A percentile compares a stretch with the other conserved stretches of the same genome.
phyloP scores from a whole-genome alignment of 192 early-diverging fungal genomes.

The Gaertneriomyces semiglobifer region DNA sequence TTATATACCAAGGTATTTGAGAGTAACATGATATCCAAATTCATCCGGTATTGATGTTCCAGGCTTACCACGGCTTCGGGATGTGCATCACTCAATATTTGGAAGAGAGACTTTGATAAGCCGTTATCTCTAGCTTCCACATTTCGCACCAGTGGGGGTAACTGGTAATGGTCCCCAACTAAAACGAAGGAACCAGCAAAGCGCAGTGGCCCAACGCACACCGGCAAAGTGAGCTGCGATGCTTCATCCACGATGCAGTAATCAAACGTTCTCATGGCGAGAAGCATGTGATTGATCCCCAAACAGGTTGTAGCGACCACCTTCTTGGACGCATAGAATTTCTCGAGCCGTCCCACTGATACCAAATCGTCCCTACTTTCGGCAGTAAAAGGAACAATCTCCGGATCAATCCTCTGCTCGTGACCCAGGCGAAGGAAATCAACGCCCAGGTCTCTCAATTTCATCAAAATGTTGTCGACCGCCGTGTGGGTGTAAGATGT shows the following conservation, averaged over 20 bases:
- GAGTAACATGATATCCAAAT: conserved; percentile 79
- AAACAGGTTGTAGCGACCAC: conserved; percentile 89
- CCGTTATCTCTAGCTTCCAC: conserved; percentile 52
- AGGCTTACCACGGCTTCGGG: conserved; percentile 72
- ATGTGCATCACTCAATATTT: conserved; percentile 72
- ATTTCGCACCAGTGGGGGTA: conserved; percentile 81
- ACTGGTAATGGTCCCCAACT: conserved; percentile 94
- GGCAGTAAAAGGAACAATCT: conserved; percentile 35
- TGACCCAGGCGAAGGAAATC: conserved; percentile 76
- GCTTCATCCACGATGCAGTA: conserved; percentile 97
- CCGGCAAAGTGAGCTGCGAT: conserved; percentile 88
- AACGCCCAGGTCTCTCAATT: conserved; percentile 65
- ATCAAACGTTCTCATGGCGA: conserved; percentile 76
- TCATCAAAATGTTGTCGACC: conserved; percentile 88
- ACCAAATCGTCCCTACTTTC: conserved; percentile 36
- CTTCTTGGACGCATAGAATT: conserved; percentile 55
- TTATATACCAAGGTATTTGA: conserved; percentile 83
- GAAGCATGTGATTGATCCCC: conserved; percentile 74
- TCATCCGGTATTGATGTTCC: conserved; percentile 91
- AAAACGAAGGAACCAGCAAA: conserved; percentile 81
- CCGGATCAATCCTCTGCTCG: conserved; percentile 42
- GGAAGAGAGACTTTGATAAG: conserved; percentile 71
- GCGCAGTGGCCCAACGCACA: conserved; percentile 82
- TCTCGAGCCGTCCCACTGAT: conserved; percentile 58
- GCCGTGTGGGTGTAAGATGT: conserved; percentile 91